These are phyloP conservation scores for Arthrinium puccinioides DNA, from an alignment of 2,329 filamentous ascomycete species.

Conservation along the genomic window DNA sequence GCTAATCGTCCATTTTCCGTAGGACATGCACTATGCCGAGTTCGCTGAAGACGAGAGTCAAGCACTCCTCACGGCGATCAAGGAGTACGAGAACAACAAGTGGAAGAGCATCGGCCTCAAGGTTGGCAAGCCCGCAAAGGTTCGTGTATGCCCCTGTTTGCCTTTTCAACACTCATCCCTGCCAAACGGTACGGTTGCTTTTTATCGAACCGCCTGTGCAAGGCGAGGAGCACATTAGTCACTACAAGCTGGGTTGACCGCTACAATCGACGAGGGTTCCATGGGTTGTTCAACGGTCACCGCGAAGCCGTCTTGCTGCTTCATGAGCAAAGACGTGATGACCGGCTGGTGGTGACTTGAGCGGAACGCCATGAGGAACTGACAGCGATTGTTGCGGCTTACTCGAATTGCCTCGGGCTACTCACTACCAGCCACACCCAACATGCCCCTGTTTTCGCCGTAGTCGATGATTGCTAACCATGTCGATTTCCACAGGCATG, in stretches of 20 bases:
- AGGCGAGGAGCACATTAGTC: not conserved
- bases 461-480: conserved; percentile 10
- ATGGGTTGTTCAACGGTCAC: conserved; percentile 4
- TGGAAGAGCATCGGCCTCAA: conserved; percentile 98
- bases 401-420: no score
- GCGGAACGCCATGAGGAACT: no score
- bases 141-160: no score
- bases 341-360: no score
- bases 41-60: conserved; percentile 93
- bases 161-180: conserved; percentile 4
- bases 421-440: no score
- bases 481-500: conserved; percentile 63
- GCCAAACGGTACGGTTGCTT: not conserved
- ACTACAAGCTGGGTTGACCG: no score
- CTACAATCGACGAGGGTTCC: conserved; percentile 11
- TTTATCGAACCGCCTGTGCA: conserved; percentile 6
- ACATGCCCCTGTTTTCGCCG: conserved; percentile 10
- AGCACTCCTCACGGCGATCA: conserved; percentile 85
- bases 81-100: conserved; percentile 97
- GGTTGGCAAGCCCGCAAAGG: conserved; percentile 96
- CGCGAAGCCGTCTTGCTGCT: no score
- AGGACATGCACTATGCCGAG: conserved; percentile 99
- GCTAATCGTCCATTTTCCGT: no score
- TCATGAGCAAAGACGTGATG: no score
- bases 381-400: no score